Percentiles rank a stretch among this genome's conserved stretches.
phyloP scores from a whole-genome alignment of 2,329 filamentous ascomycete species.

The Fusarium compactum region DNA sequence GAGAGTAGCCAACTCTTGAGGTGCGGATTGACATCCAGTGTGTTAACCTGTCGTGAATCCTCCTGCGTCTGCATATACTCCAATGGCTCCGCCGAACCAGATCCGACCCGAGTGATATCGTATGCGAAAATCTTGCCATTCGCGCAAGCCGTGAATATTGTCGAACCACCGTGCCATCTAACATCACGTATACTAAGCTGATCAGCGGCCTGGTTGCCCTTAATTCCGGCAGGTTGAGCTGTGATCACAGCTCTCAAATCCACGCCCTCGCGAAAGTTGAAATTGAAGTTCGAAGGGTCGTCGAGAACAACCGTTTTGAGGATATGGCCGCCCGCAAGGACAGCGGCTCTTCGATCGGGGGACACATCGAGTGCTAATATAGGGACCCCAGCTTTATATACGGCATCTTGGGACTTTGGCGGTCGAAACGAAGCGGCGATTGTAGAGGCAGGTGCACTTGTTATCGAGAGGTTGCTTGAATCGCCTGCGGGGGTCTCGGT shows the following conservation, averaged over 20 bases:
- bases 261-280: conserved; percentile 65
- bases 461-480: conserved; percentile 53
- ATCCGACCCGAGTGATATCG: conserved; percentile 65
- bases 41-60: conserved; percentile 73
- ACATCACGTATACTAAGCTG: conserved; percentile 74
- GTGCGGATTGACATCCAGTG: conserved; percentile 72
- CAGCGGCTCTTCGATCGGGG: conserved; percentile 66
- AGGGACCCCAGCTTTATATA: conserved; percentile 64
- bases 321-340: conserved; percentile 69
- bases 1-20: conserved; percentile 68
- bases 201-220: conserved; percentile 60
- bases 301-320: conserved; percentile 71
- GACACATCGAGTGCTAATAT: conserved; percentile 70
- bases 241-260: conserved; percentile 69
- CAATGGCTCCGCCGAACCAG: conserved; percentile 59
- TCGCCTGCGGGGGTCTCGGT: conserved; percentile 61
- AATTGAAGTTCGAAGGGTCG: conserved; percentile 53
- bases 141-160: conserved; percentile 72
- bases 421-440: conserved; percentile 61
- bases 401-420: conserved; percentile 66
- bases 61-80: conserved; percentile 70
- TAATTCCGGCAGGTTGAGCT: conserved; percentile 57
- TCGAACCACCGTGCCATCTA: conserved; percentile 67
- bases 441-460: conserved; percentile 58
- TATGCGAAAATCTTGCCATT: conserved; percentile 75